Evolutionary conservation across 352 stramenopile genomes (phyloP).

Genomic region (Plasmopara viticola): DNA sequence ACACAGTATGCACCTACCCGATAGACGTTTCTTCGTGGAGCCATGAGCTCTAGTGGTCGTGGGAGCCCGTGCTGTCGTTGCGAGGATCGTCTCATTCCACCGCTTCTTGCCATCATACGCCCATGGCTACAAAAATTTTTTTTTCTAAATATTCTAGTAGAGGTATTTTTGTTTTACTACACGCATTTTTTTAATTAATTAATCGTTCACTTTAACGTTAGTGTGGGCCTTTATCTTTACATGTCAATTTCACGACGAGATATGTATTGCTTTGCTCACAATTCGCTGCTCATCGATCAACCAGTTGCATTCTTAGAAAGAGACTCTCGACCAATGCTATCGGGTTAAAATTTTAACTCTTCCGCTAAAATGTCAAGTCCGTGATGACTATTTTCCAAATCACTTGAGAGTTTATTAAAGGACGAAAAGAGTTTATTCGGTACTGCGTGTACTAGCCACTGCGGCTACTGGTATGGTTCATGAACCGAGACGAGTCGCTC

Average conservation of each 20-base stretch:
- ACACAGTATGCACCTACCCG: constrained; percentile 25
- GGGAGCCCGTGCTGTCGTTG: constrained; percentile 26
- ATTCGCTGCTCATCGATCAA: constrained; percentile 21
- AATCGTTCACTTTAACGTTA: too few relatives aligned
- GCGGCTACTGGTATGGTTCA: constrained; percentile 29
- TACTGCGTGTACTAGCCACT: constrained; percentile 21
- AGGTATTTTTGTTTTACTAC: constrained; percentile 22
- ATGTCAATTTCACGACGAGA: constrained; percentile 16
- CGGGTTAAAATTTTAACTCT: constrained; percentile 25
- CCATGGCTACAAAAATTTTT: constrained; percentile 12
- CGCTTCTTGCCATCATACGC: constrained; percentile 78
- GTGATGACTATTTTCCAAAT: constrained; percentile 52
- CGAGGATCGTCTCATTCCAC: constrained; percentile 77
- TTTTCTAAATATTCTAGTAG: constrained; percentile 13
- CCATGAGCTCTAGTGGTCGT: constrained; percentile 9
- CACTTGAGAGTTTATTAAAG: constrained; percentile 78
- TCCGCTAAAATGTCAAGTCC: constrained; percentile 45
- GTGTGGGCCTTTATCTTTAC: constrained; percentile 2
- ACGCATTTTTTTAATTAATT: too few relatives aligned
- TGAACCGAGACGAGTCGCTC: constrained; percentile 54
- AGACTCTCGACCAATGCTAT: constrained; percentile 18
- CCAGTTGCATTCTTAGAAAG: constrained; percentile 20
- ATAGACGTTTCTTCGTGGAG: constrained; percentile 49
- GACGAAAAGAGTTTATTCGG: constrained; percentile 84
- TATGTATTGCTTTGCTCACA: constrained; percentile 20